Percentiles rank a stretch among this genome's conserved stretches.
These are phyloP conservation scores for Melastoma candidum DNA, from an alignment of 441 rosid genomes.

Conservation along the genomic window DNA sequence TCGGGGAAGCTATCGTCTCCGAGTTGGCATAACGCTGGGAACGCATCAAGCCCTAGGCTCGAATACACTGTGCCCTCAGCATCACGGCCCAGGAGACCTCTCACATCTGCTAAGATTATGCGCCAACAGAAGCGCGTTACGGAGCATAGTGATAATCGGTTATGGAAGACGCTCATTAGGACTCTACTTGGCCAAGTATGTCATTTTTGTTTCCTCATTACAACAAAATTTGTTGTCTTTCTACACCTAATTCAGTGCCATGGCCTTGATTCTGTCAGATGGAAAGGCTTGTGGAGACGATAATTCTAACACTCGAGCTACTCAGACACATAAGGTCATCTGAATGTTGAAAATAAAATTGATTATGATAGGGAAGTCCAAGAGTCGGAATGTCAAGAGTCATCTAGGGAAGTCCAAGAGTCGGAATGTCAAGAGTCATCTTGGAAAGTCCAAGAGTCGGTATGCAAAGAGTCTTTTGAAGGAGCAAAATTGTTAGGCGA, in stretches of 20 bases:
- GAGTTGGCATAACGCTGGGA: slow-evolving; percentile 15
- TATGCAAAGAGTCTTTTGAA: too few relatives aligned
- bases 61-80: slow-evolving; percentile 4
- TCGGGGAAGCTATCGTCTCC: slow-evolving; percentile 39
- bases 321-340: slow-evolving; percentile 76
- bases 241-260: too few relatives aligned
- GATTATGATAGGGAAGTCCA: too few relatives aligned
- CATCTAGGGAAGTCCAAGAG: too few relatives aligned
- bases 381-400: too few relatives aligned
- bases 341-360: slow-evolving; percentile 23
- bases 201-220: background rate
- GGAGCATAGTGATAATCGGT: slow-evolving; percentile 71
- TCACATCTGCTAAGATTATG: slow-evolving; percentile 94
- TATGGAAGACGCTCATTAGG: slow-evolving; percentile 82
- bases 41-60: slow-evolving; percentile 27
- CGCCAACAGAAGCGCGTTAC: slow-evolving; percentile 83
- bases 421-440: too few relatives aligned
- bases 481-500: too few relatives aligned
- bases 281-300: slow-evolving; percentile 74
- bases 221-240: too few relatives aligned
- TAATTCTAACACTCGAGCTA: slow-evolving; percentile 81
- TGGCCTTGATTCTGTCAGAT: slow-evolving; percentile 23
- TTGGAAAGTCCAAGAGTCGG: too few relatives aligned
- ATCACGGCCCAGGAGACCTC: slow-evolving; percentile 49
- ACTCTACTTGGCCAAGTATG: slow-evolving; percentile 92